Conservation (phyloP, 2,329 filamentous ascomycete genomes). For the Neopestalotiopsis sp. region DNA sequence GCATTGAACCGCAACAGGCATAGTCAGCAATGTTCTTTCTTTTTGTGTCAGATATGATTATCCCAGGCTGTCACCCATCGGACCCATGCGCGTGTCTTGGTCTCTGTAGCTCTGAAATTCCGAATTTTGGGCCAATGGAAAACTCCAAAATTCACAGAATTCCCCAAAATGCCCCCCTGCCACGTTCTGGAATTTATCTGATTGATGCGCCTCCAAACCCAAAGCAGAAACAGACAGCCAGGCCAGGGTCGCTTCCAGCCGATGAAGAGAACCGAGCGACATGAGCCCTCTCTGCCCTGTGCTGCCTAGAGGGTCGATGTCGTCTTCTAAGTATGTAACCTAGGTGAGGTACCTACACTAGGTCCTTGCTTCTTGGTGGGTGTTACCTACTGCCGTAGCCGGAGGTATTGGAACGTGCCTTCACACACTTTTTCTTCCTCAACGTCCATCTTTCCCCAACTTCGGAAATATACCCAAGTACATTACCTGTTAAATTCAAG, state of each 20-base stretch:
- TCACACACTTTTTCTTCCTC: not conserved
- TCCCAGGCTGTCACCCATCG: constrained; percentile 2
- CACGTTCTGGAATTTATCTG: constrained; percentile 9
- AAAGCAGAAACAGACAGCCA: constrained; percentile 16
- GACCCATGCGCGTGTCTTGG: constrained; percentile 6
- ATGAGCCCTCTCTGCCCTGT: not conserved
- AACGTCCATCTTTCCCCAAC: constrained; percentile 6
- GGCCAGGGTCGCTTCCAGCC: not conserved
- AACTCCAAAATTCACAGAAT: constrained; percentile 30
- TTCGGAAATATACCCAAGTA: not conserved
- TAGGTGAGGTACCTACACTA: not conserved
- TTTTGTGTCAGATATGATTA: not conserved
- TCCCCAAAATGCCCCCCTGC: constrained; percentile 17
- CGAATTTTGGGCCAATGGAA: constrained; percentile 42
- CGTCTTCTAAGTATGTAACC: not conserved
- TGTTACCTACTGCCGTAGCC: not conserved
- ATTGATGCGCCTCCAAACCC: constrained; percentile 15
- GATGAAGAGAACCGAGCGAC: not conserved
- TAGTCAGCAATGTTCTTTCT: constrained; percentile 1
- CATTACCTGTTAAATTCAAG: constrained; percentile 8
- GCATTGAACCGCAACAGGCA: not conserved
- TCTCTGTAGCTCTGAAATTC: constrained; percentile 29
- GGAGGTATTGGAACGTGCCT: constrained; percentile 2
- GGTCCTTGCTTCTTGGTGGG: not conserved
- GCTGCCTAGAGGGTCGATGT: not conserved